Evolutionary conservation across 176 grass and related monocot species (phyloP).

Genomic region (Tillandsia fasciculata): DNA sequence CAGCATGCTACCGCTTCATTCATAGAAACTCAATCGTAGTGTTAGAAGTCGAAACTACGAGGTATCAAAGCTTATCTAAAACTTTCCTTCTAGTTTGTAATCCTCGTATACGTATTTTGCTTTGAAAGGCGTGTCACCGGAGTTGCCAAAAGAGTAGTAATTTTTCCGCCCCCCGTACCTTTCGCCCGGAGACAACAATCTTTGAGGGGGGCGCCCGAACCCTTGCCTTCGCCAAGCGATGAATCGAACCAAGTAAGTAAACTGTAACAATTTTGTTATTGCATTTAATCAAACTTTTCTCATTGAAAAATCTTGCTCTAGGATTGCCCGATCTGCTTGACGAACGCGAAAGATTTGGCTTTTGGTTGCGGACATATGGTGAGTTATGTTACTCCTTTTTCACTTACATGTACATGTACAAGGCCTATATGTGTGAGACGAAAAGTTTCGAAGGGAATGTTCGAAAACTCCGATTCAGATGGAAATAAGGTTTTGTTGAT

Average conservation of each 20-base stretch:
- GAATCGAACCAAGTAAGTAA: conserved; percentile 37
- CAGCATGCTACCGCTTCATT: no score
- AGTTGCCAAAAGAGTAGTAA: conserved; percentile 36
- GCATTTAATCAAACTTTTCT: neutral
- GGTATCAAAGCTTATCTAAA: no score
- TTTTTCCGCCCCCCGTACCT: conserved; percentile 53
- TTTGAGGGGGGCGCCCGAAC: conserved; percentile 7
- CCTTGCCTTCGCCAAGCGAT: conserved; percentile 8
- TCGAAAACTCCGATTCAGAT: neutral
- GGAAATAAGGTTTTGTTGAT: neutral
- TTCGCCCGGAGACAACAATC: conserved; percentile 28
- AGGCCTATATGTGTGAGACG: no score
- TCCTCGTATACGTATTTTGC: no score
- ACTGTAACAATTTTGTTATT: neutral
- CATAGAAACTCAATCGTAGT: no score
- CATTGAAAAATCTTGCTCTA: conserved; percentile 11
- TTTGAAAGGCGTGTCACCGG: conserved; percentile 38
- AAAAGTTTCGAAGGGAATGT: no score
- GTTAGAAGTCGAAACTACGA: no score
- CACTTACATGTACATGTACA: neutral
- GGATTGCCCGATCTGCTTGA: conserved; percentile 83
- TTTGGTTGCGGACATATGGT: conserved; percentile 93
- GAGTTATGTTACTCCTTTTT: conserved; percentile 7
- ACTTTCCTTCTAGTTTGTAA: no score
- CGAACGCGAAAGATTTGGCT: conserved; percentile 66